Percentiles rank a stretch among this genome's conserved stretches.
These are phyloP conservation scores for Tetracladium marchalianum DNA, from an alignment of 495 filamentous ascomycete genomes.

Conservation along the genomic window DNA sequence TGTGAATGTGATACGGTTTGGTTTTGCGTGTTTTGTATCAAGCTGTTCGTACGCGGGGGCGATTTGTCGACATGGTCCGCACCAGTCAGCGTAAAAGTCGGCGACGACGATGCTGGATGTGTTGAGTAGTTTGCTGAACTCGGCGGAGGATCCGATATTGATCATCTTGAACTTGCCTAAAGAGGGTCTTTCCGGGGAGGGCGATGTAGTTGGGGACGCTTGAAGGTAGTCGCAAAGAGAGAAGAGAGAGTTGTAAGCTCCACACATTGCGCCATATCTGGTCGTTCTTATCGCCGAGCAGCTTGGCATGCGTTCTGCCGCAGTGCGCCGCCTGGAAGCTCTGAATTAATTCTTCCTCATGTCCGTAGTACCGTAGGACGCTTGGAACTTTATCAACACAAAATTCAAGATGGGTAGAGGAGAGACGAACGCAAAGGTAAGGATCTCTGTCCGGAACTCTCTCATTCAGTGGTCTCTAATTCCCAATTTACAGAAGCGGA, in stretches of 20 bases:
- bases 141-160: constrained; percentile 20
- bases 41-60: constrained; percentile 40
- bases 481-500: constrained; percentile 16
- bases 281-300: constrained; percentile 4
- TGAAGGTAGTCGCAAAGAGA: neutral
- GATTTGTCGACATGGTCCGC: constrained; percentile 47
- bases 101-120: constrained; percentile 23
- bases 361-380: neutral
- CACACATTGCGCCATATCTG: constrained; percentile 5
- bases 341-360: constrained; percentile 2
- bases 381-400: neutral
- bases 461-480: neutral
- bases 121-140: constrained; percentile 22
- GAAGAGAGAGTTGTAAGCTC: constrained; percentile 20
- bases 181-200: neutral
- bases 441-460: neutral
- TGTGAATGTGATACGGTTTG: constrained; percentile 34
- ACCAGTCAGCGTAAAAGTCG: constrained; percentile 45
- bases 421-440: constrained; percentile 19
- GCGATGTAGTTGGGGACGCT: neutral
- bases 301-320: constrained; percentile 14
- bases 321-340: too few species aligned
- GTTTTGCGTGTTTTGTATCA: constrained; percentile 30
- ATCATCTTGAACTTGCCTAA: constrained; percentile 4
- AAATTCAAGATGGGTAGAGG: constrained; percentile 16